phyloP scores from a whole-genome alignment of 805 yeast genomes.

The Spencermartinsiella europaea region DNA sequence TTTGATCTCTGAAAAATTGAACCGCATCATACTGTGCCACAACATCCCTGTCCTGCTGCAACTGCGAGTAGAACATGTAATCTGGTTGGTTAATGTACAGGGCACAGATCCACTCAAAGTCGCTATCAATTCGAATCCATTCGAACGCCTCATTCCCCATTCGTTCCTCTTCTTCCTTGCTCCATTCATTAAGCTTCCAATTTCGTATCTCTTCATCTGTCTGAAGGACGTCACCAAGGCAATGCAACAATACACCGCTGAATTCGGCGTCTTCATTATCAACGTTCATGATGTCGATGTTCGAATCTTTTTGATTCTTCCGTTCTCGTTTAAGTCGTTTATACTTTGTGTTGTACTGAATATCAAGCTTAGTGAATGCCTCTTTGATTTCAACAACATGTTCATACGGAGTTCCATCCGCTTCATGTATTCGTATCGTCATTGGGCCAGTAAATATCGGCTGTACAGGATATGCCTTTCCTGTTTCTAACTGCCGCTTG shows the following conservation, averaged over 20 bases:
- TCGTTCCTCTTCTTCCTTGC: slow-evolving; percentile 61
- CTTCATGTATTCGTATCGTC: slow-evolving; percentile 95
- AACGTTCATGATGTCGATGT: slow-evolving; percentile 7
- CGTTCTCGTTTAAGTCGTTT: slow-evolving; percentile 66
- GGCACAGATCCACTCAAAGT: slow-evolving; percentile 92
- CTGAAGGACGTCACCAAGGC: slow-evolving; percentile 73
- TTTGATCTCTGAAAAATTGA: slow-evolving; percentile 58
- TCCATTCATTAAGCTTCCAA: slow-evolving; percentile 74
- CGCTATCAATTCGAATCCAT: slow-evolving; percentile 97
- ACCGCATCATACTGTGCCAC: slow-evolving; percentile 91
- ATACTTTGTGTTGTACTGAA: slow-evolving; percentile 91
- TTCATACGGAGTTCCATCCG: slow-evolving; percentile 98
- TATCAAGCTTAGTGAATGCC: slow-evolving; percentile 77
- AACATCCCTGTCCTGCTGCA: slow-evolving; percentile 92
- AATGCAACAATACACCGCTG: slow-evolving; percentile 41
- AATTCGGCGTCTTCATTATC: slow-evolving; percentile 32
- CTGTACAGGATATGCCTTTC: slow-evolving; percentile 18
- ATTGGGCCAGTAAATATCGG: slow-evolving; percentile 77
- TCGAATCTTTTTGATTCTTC: slow-evolving; percentile 17
- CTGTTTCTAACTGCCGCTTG: slow-evolving; percentile 21
- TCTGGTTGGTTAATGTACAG: slow-evolving; percentile 83
- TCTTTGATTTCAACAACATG: slow-evolving; percentile 92
- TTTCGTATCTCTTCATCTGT: slow-evolving; percentile 52
- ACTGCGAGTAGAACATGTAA: slow-evolving; percentile 89
- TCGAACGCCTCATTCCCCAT: slow-evolving; percentile 85